Base-by-base conservation (phyloP, 805 yeast species). In the Candida sakaeoensis region DNA sequence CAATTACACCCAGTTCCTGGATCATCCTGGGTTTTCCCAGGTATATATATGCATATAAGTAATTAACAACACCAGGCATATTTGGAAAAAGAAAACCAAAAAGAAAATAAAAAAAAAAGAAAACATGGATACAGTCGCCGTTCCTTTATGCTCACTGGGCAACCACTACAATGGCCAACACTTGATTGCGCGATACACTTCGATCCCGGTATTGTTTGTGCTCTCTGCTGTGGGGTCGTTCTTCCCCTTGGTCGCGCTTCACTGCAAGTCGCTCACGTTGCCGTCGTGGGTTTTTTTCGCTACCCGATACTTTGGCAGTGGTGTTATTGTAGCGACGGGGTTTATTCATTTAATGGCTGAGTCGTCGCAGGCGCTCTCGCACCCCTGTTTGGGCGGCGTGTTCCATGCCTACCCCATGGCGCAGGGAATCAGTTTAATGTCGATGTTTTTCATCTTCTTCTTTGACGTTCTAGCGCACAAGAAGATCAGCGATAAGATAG, bases 311-410 rank as follows among this genome's bases (percentile, higher is more conserved):
- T 45, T 63, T 27, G 68, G 68, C 8, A 54, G 60, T 24, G 68
- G 68, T 1, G 67, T 63, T 19, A 62, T 63, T 38, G 50, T 61
- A 4, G 65, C 65, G 8, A 63, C 68, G 6, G 68, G 63, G 12
- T 63, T 57, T 37, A 55, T 63, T 25, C 68, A 63, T 37, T 49
- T 63, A 26, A 45, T 63, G 31, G 65, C 65, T 2, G 67, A 62
- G 32, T 56, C 64, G 2, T 44, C 49, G 19, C 46, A 44, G 23
- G 49, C 54, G 13, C 51, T 63, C 14, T 45, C 46, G 7, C 49
- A 55, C 28, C 54, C 52, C n/a, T 61, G 67, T 36, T 47, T 63
- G 19, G 59, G 57, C 4, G 58, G 56, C 3, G 46, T 47, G 1
- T 57, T 50, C 39, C 44, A 37, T 2, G 59, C 53, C 8, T 63